These are phyloP conservation scores for Fusarium algeriense DNA, from an alignment of 2,329 filamentous ascomycete genomes.

Conservation along the genomic window DNA sequence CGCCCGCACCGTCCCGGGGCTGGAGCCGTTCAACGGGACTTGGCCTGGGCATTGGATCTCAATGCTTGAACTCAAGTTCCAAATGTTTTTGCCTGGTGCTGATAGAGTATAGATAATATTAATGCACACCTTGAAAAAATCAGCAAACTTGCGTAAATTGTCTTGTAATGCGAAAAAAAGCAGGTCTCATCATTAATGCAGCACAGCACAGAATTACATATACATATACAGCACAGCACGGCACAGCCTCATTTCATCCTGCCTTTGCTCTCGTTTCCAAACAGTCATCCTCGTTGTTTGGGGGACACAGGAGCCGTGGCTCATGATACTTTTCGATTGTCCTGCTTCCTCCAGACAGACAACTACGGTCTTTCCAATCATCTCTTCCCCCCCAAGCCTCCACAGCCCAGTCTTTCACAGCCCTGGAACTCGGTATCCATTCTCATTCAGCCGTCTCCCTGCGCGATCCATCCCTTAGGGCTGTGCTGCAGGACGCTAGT, in stretches of 20 bases:
- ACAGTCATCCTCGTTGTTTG: slow-evolving; percentile 22
- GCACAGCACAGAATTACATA: neutral
- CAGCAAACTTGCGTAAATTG: neutral
- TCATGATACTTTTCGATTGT: slow-evolving; percentile 7
- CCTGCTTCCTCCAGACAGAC: neutral
- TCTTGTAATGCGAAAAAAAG: neutral
- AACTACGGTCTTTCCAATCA: slow-evolving; percentile 30
- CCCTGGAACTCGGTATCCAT: slow-evolving; percentile 20
- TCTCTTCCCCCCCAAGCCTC: slow-evolving; percentile 15
- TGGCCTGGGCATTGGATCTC: slow-evolving; percentile 15
- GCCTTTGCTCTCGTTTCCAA: slow-evolving; percentile 4
- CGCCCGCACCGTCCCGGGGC: slow-evolving; percentile 30
- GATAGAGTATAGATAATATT: neutral
- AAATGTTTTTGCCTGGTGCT: neutral
- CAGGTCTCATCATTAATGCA: neutral
- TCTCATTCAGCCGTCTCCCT: slow-evolving; percentile 14
- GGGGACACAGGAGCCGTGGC: neutral
- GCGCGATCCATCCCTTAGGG: slow-evolving; percentile 36
- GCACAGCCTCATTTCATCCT: slow-evolving; percentile 29
- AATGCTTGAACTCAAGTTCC: neutral
- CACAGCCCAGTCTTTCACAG: slow-evolving; percentile 24
- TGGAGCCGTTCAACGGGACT: neutral
- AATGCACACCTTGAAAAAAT: neutral
- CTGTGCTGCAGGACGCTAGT: slow-evolving; percentile 40
- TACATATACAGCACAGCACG: neutral